phyloP scores from a whole-genome alignment of 345 rosid species.

The Barbarea vulgaris region DNA sequence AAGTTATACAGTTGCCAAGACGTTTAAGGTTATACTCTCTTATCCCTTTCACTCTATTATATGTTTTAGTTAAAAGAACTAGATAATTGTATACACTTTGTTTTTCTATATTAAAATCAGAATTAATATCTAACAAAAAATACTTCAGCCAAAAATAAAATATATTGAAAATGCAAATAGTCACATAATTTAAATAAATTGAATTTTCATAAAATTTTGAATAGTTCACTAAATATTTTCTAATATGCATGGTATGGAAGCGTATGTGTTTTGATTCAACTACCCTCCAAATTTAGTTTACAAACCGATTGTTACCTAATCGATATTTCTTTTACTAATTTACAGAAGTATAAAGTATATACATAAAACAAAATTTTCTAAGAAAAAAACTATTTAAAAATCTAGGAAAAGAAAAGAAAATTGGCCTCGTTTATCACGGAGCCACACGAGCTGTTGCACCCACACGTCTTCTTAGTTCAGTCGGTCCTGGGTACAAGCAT shows the following conservation, averaged over 20 bases:
- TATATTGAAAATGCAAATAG: not conserved
- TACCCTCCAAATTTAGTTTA: not conserved
- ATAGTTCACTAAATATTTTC: not conserved
- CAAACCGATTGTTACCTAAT: not conserved
- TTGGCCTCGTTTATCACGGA: not conserved
- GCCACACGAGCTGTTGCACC: not conserved
- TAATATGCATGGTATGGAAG: too few species aligned
- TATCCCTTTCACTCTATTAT: not conserved
- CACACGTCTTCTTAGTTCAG: not conserved
- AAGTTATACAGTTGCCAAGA: not conserved
- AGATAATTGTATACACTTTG: too few species aligned
- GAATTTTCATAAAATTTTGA: not conserved
- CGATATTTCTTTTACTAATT: not conserved
- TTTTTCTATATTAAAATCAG: too few species aligned
- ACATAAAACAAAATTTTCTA: too few species aligned
- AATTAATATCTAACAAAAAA: not conserved
- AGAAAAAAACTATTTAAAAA: too few species aligned
- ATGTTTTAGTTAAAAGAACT: not conserved
- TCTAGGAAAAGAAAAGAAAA: too few species aligned
- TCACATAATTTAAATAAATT: too few species aligned
- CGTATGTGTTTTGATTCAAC: not conserved
- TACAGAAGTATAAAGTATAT: too few species aligned
- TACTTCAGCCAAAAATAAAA: not conserved
- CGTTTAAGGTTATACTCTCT: not conserved
- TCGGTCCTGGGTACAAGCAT: not conserved